These are phyloP conservation scores for Crepidotus sp. DNA, from an alignment of 1,284 basidiomycete genomes.

Conservation along the genomic window DNA sequence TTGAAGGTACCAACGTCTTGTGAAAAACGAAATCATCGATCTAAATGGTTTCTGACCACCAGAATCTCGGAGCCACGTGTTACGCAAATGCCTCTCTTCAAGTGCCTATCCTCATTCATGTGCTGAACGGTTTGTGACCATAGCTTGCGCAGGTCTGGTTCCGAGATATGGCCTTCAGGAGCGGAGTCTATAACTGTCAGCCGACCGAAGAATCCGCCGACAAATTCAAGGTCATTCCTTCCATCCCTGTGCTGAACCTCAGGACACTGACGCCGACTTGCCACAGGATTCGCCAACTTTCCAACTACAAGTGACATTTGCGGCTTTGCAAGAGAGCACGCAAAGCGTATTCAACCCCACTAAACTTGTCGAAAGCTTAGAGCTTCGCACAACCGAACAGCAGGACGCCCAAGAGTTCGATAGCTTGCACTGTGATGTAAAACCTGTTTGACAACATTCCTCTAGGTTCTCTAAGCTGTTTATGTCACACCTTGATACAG, in stretches of 20 bases:
- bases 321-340: conserved; percentile 68
- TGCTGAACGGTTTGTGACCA: conserved; percentile 3
- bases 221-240: conserved; percentile 41
- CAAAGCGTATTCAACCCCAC: conserved; percentile 71
- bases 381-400: conserved; percentile 72
- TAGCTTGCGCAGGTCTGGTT: conserved; percentile 51
- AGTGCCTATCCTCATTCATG: conserved; percentile 49
- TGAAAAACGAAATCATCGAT: not conserved
- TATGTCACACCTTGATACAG: conserved; percentile 75
- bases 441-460: not conserved
- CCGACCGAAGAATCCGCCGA: conserved; percentile 42
- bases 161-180: conserved; percentile 55
- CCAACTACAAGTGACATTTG: conserved; percentile 70
- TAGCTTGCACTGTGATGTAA: not conserved
- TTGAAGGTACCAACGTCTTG: conserved; percentile 45
- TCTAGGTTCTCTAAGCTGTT: conserved; percentile 90
- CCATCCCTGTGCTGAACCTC: conserved; percentile 3
- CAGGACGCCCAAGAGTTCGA: conserved; percentile 90
- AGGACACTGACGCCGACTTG: conserved; percentile 8
- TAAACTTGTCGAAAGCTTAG: conserved; percentile 75
- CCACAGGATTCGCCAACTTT: conserved; percentile 61
- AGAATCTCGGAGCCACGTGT: conserved; percentile 91
- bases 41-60: conserved; percentile 11
- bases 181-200: conserved; percentile 54
- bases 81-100: conserved; percentile 91